phyloP scores from a whole-genome alignment of 495 filamentous ascomycete genomes.

The Aspergillus sclerotioniger region DNA sequence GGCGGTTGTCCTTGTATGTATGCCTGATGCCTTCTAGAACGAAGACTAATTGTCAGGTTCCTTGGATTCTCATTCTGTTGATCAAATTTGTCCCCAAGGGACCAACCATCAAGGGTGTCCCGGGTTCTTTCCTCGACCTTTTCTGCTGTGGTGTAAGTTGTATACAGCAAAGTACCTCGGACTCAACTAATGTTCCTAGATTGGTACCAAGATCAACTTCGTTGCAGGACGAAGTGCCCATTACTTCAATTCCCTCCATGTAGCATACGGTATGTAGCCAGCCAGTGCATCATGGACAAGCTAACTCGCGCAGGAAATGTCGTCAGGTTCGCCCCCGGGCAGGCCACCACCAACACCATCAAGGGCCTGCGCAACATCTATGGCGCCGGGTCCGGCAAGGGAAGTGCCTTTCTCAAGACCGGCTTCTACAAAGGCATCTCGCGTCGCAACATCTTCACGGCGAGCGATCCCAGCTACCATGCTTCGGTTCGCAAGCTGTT shows the following conservation, averaged over 20 bases:
- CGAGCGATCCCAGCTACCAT: constrained; percentile 24
- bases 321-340: constrained; percentile 23
- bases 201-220: constrained; percentile 22
- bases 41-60: constrained; percentile 16
- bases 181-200: constrained; percentile 5
- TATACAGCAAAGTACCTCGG: background rate
- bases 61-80: constrained; percentile 15
- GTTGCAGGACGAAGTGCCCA: constrained; percentile 22
- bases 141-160: constrained; percentile 21
- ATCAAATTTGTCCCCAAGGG: constrained; percentile 17
- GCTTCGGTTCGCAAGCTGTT: constrained; percentile 25
- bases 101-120: constrained; percentile 20
- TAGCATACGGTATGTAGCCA: constrained; percentile 18
- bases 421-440: constrained; percentile 28
- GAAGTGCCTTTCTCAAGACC: constrained; percentile 23
- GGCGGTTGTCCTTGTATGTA: constrained; percentile 18
- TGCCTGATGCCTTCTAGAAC: background rate
- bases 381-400: constrained; percentile 21
- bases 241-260: constrained; percentile 21
- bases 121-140: constrained; percentile 13
- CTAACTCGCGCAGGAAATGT: constrained; percentile 15
- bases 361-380: constrained; percentile 28
- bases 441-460: constrained; percentile 27
- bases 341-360: constrained; percentile 28
- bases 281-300: background rate